Evolutionary conservation across 768 basidiomycete species (phyloP), one percentile per base, ranked within the genome.

Genomic region (Leccinum subtestaceum): DNA sequence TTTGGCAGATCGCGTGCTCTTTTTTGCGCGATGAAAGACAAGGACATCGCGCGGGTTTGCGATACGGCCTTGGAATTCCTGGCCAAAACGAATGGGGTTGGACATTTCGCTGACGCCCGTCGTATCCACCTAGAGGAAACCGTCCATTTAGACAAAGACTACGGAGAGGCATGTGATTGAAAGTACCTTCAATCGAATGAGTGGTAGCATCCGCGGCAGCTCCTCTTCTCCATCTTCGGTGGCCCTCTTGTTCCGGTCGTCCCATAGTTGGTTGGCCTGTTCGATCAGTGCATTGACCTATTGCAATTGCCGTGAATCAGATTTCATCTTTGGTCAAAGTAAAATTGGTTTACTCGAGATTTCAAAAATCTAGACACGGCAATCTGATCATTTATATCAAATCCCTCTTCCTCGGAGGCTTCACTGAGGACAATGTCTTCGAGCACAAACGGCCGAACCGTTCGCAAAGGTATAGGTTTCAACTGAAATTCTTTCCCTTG

Each of bases 1-100:
- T 62, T 91, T 91, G 27, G 78, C 63, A 1, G 62, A 40, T 17
- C 71, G 71, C 3, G 67, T 49, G 4, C 68, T 25, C 66, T 87
- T 87, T 74, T 92, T 93, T 45, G 88, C 80, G 21, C 93, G 87
- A 71, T 93, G 88, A 76, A 97, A 98, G 36, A 92, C 83, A 29
- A 99, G 83, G 23, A 97, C 84, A 70, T 98, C 96, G 27, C 93
- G 84, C 15, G 97, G 96, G 70, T 99, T 99, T 11, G 97, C 97
- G 36, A 98, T 82, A 21, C 82, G 83, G 1, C 92, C 93, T 63
- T 87, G 84, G 72, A 98, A 98, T 71, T 96, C 92, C 71, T 96
- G 95, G 1, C 97, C 96, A 70, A 99, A 97, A 10, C 97, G 89
- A 53, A 96, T 89, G 23, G 96, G 95, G 71, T 99, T 99, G 55